Conservation (phyloP, 192 early-diverging fungal species). For the Coemansia sp. region DNA sequence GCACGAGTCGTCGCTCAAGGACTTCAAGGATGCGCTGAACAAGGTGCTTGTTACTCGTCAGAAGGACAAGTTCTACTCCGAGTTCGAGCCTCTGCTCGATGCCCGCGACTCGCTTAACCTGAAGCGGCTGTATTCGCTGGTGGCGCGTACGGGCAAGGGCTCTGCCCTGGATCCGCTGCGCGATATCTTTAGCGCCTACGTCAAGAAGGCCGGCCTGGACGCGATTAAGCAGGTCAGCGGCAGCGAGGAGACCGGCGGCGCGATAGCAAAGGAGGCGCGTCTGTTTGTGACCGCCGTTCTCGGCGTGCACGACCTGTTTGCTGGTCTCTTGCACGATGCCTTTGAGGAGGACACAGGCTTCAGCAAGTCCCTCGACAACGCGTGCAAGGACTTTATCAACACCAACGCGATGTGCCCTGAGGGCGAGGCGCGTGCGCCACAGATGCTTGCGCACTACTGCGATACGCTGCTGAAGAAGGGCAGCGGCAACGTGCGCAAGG, state of each 20-base stretch:
- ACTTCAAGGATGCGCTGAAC: constrained; percentile 79
- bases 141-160: constrained; percentile 66
- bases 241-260: constrained; percentile 47
- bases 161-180: constrained; percentile 81
- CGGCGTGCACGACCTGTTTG: constrained; percentile 82
- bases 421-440: constrained; percentile 70
- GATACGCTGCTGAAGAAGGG: constrained; percentile 87
- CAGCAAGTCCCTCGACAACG: constrained; percentile 87
- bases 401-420: constrained; percentile 77
- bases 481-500: constrained; percentile 32
- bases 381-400: constrained; percentile 93
- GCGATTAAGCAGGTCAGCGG: constrained; percentile 75
- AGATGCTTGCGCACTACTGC: constrained; percentile 86
- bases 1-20: constrained; percentile 73
- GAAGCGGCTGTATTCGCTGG: constrained; percentile 78
- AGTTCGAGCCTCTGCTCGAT: constrained; percentile 88
- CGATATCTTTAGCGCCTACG: constrained; percentile 70
- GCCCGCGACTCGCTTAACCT: constrained; percentile 86
- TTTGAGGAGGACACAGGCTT: constrained; percentile 81
- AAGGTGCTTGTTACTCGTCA: constrained; percentile 83
- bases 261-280: constrained; percentile 49
- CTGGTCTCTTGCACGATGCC: constrained; percentile 69
- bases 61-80: constrained; percentile 76
- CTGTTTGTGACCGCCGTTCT: constrained; percentile 85
- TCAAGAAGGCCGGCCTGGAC: constrained; percentile 71